phyloP scores from a whole-genome alignment of 352 stramenopile species.

The Phytopythium vexans region DNA sequence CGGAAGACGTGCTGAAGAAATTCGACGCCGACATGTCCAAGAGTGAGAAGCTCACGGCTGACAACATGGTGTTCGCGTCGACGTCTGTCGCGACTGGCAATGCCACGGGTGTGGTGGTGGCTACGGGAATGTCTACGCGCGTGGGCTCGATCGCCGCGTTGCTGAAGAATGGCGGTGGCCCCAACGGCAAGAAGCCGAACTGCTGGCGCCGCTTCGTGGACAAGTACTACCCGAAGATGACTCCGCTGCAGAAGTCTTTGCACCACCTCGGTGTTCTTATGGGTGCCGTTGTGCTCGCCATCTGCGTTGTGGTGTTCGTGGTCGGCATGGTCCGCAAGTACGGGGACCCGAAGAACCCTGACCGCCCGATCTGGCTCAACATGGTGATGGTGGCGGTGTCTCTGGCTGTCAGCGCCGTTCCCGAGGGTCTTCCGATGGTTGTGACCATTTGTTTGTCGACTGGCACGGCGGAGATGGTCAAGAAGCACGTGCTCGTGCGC shows the following conservation, averaged over 20 bases:
- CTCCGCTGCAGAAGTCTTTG: slow-evolving; percentile 89
- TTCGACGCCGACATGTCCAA: slow-evolving; percentile 41
- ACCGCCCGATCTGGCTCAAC: slow-evolving; percentile 88
- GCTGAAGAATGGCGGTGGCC: slow-evolving; percentile 28
- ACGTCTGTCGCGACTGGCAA: slow-evolving; percentile 72
- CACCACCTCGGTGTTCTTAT: slow-evolving; percentile 94
- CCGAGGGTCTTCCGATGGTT: slow-evolving; percentile 72
- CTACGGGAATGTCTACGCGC: slow-evolving; percentile 60
- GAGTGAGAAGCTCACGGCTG: slow-evolving; percentile 55
- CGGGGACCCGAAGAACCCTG: slow-evolving; percentile 60
- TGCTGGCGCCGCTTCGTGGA: slow-evolving; percentile 52
- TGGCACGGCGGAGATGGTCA: slow-evolving; percentile 70
- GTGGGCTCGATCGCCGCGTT: slow-evolving; percentile 62
- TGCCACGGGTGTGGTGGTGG: slow-evolving; percentile 54
- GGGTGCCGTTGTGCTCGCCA: slow-evolving; percentile 84
- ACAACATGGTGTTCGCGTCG: slow-evolving; percentile 93
- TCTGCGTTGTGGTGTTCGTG: slow-evolving; percentile 90
- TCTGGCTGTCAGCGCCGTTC: slow-evolving; percentile 68
- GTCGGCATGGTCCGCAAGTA: slow-evolving; percentile 81
- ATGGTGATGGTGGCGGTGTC: slow-evolving; percentile 95
- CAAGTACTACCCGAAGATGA: slow-evolving; percentile 76
- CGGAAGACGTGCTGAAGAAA: slow-evolving; percentile 75
- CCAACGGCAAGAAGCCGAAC: slow-evolving; percentile 43
- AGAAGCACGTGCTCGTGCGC: slow-evolving; percentile 82
- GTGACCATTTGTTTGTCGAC: slow-evolving; percentile 76